Base-by-base conservation (phyloP, 2,329 filamentous ascomycete genomes). In the Ceratocystis destructans region DNA sequence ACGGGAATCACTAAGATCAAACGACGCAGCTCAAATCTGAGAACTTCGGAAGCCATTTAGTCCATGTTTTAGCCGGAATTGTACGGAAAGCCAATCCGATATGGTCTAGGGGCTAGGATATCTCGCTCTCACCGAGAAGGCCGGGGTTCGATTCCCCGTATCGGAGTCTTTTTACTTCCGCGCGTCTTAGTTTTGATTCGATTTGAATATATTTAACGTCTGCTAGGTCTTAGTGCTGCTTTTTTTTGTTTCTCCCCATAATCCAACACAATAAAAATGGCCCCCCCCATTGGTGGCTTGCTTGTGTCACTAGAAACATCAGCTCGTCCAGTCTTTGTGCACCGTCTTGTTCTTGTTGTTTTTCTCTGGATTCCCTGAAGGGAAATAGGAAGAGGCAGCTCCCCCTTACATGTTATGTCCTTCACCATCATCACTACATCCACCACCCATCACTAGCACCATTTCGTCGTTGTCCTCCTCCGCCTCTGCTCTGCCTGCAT, bases 81-180 rank as follows among this genome's bases (percentile, higher is more conserved):
- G 1, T 22, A 1, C 22, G 22, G 22, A 22, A 22, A 22, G 22
- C 22, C 22, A 45, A 57, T 69, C 68, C 66, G 66, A 66, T 67
- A 66, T 69, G 59, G 68, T 68, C 62, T 69, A 68, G 61, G 62
- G 68, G 68, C 61, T 69, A 69, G 66, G 62, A 69, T 69, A 66
- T 68, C 66, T 67, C 66, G 68, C 66, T 69, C 63, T 69, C 67
- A 66, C 69, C 69, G 69, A 66, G 67, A 64, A 67, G 69, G 67
- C 67, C 69, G 64, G 69, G 69, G 69, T 70, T 70, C 69, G 67
- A 70, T 70, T 70, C 69, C 69, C 69, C 64, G 69, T 69, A 69
- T 66, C 68, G 69, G 69, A 70, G 66, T 22, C 8, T 10, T 37
- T 37, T 37, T 5, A 31, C 8, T 37, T 0, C 2, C 33, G 2